Percentiles rank a stretch among this genome's conserved stretches.
phyloP scores from a whole-genome alignment of 805 yeast species.

The Clavispora santaluciae region DNA sequence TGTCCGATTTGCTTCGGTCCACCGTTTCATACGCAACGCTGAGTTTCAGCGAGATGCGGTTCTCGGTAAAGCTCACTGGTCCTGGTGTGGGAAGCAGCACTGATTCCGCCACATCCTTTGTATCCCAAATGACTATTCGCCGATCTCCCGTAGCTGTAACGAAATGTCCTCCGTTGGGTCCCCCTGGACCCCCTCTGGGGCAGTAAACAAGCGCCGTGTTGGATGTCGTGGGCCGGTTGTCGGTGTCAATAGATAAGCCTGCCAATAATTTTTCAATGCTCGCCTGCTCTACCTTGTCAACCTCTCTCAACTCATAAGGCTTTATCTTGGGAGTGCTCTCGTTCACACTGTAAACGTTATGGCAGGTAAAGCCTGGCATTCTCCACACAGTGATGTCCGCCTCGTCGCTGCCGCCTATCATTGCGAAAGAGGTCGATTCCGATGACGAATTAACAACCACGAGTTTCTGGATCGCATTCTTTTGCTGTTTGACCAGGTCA shows the following conservation, averaged over 20 bases:
- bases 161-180: conserved; percentile 9
- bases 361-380: conserved; percentile 57
- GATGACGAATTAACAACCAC: conserved; percentile 21
- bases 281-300: conserved; percentile 12
- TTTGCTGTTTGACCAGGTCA: conserved; percentile 15
- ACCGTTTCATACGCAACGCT: conserved; percentile 13
- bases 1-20: background rate
- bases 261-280: conserved; percentile 17
- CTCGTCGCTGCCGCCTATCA: conserved; percentile 62
- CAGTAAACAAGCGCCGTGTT: conserved; percentile 6
- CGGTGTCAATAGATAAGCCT: conserved; percentile 17
- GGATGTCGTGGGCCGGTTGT: conserved; percentile 3
- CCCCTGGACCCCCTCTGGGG: background rate
- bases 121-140: conserved; percentile 27
- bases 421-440: conserved; percentile 27
- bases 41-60: conserved; percentile 10
- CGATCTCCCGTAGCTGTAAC: conserved; percentile 25
- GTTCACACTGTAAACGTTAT: conserved; percentile 25
- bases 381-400: conserved; percentile 73
- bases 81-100: conserved; percentile 2
- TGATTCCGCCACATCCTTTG: conserved; percentile 10
- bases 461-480: conserved; percentile 45
- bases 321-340: conserved; percentile 17
- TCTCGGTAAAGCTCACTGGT: conserved; percentile 8
- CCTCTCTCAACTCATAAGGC: conserved; percentile 20